These are phyloP conservation scores for Claviceps maximensis DNA, from an alignment of 2,329 filamentous ascomycete species.

Conservation along the genomic window DNA sequence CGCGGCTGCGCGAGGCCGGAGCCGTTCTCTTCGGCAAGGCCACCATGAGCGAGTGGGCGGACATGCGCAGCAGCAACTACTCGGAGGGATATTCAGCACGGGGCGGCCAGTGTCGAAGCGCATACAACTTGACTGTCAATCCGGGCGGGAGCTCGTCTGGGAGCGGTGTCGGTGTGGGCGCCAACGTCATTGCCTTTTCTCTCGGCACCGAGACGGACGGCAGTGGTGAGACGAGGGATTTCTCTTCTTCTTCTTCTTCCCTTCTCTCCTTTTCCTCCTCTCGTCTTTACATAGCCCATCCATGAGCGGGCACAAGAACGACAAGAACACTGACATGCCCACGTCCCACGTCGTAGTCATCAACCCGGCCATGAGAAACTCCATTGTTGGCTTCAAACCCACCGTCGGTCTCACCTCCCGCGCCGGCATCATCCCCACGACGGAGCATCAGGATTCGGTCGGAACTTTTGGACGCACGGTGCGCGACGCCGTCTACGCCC, in stretches of 20 bases:
- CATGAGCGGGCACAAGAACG: too few relatives aligned
- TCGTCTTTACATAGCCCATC: too few relatives aligned
- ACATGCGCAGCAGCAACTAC: slow-evolving; percentile 54
- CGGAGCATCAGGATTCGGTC: slow-evolving; percentile 53
- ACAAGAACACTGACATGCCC: too few relatives aligned
- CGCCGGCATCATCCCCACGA: slow-evolving; percentile 50
- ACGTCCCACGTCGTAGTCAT: slow-evolving; percentile 44
- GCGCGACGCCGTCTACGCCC: slow-evolving; percentile 50
- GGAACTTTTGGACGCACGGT: slow-evolving; percentile 56
- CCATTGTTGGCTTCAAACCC: slow-evolving; percentile 61
- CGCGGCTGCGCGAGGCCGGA: slow-evolving; percentile 47
- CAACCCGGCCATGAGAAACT: slow-evolving; percentile 56
- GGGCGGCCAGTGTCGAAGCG: slow-evolving; percentile 49
- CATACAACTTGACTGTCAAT: slow-evolving; percentile 56
- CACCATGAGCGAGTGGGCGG: slow-evolving; percentile 60
- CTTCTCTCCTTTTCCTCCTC: too few relatives aligned
- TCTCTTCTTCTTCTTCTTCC: not conserved
- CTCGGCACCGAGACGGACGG: slow-evolving; percentile 66
- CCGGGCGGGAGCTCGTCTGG: slow-evolving; percentile 59
- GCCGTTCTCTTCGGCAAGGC: slow-evolving; percentile 61
- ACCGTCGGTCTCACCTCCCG: slow-evolving; percentile 61
- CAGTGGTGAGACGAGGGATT: slow-evolving; percentile 28
- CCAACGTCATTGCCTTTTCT: slow-evolving; percentile 49
- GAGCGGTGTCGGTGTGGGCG: slow-evolving; percentile 48
- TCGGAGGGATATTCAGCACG: slow-evolving; percentile 54